phyloP scores from a whole-genome alignment of 768 basidiomycete genomes.

The Naematelia encephala region DNA sequence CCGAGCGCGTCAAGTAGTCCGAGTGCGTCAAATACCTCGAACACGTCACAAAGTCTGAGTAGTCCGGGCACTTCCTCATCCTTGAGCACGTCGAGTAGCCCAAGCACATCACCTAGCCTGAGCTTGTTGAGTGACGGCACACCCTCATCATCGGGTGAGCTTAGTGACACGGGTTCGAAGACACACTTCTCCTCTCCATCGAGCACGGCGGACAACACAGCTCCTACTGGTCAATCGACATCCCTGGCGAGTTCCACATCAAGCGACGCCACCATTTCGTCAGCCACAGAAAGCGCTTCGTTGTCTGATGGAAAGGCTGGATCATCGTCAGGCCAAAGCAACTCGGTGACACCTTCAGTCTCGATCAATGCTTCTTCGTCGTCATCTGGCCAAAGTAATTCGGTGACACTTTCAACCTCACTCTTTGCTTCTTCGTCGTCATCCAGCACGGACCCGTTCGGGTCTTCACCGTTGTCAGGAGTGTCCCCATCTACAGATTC shows the following conservation, averaged over 20 bases:
- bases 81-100: too few species aligned
- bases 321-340: too few species aligned
- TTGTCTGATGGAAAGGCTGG: too few species aligned
- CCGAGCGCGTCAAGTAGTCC: too few species aligned
- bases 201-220: background rate
- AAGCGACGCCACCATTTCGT: too few species aligned
- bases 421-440: background rate
- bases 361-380: background rate
- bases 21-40: background rate
- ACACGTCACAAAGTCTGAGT: too few species aligned
- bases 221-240: background rate
- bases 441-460: background rate
- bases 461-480: background rate
- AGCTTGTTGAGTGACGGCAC: too few species aligned
- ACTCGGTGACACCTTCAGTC: conserved; percentile 1
- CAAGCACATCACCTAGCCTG: too few species aligned
- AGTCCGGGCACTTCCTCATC: too few species aligned
- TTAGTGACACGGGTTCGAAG: too few species aligned
- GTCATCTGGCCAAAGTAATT: background rate
- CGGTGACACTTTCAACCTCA: background rate
- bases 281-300: too few species aligned
- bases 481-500: background rate
- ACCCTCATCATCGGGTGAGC: too few species aligned
- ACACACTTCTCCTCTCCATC: background rate
- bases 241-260: background rate